phyloP scores from a whole-genome alignment of 2,329 filamentous ascomycete species.

The Aspergillus transmontanensis region DNA sequence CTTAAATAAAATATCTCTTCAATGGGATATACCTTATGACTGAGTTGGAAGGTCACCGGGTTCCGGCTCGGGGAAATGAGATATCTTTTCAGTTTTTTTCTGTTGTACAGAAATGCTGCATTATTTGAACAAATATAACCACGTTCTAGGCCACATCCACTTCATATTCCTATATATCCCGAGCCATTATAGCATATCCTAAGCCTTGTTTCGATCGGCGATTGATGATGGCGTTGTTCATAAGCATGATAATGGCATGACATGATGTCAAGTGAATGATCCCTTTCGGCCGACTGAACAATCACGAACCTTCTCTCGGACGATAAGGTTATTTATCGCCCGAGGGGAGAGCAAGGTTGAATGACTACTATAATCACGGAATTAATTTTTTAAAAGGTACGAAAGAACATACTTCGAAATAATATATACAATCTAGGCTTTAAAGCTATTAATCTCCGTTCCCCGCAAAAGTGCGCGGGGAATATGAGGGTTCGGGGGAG shows the following conservation, averaged over 20 bases:
- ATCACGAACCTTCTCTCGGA: not conserved
- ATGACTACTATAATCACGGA: too few species aligned
- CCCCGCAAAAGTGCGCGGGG: not conserved
- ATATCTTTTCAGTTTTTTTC: too few species aligned
- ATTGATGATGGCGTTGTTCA: not conserved
- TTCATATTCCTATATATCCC: not conserved
- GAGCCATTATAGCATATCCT: not conserved
- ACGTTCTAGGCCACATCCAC: not conserved
- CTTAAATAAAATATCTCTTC: too few species aligned
- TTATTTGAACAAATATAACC: too few species aligned
- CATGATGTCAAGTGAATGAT: not conserved
- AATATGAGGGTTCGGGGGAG: not conserved
- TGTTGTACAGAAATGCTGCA: too few species aligned
- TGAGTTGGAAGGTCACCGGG: too few species aligned
- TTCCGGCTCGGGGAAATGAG: too few species aligned
- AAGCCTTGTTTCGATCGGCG: not conserved
- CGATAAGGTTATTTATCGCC: not conserved
- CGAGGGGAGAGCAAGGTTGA: not conserved
- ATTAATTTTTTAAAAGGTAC: not conserved
- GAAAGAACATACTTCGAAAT: not conserved
- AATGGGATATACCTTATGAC: too few species aligned
- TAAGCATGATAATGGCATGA: not conserved
- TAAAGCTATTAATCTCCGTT: not conserved
- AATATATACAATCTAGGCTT: not conserved
- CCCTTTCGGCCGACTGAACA: not conserved